These are phyloP conservation scores for Scenedesmus sp. DNA, from an alignment of 163 green algal genomes.

Conservation along the genomic window DNA sequence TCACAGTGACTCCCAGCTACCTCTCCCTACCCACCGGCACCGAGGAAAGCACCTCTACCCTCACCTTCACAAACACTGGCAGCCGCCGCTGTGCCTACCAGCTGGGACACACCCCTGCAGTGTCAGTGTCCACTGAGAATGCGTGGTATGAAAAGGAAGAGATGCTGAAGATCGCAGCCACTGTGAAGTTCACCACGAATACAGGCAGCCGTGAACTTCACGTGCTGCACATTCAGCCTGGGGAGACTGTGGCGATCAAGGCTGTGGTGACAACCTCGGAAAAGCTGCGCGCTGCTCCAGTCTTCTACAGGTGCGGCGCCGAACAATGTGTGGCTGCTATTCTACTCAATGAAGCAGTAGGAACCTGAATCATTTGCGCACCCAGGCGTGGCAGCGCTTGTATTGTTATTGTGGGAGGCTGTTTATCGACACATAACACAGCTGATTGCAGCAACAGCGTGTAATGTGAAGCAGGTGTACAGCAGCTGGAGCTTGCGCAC, in stretches of 20 bases:
- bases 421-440: too few species aligned
- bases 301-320: neutral
- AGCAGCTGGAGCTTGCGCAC: too few species aligned
- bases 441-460: neutral
- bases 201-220: neutral
- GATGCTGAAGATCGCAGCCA: neutral
- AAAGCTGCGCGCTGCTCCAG: neutral
- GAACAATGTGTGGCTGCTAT: neutral
- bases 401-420: too few species aligned
- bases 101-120: slow-evolving; percentile 10
- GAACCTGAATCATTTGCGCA: too few species aligned
- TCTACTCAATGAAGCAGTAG: too few species aligned
- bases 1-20: neutral
- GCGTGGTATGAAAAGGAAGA: slow-evolving; percentile 35
- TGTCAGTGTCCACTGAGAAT: neutral
- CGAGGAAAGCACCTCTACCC: neutral
- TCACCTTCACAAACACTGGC: slow-evolving; percentile 37
- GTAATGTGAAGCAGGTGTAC: neutral
- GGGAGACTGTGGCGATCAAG: neutral
- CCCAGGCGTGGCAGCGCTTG: too few species aligned
- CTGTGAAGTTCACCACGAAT: neutral
- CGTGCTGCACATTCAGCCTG: neutral
- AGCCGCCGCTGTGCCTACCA: neutral
- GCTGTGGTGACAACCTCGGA: neutral
- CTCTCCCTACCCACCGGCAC: neutral